phyloP scores from a whole-genome alignment of 352 stramenopile species.

The Globisporangium heterothallicum region DNA sequence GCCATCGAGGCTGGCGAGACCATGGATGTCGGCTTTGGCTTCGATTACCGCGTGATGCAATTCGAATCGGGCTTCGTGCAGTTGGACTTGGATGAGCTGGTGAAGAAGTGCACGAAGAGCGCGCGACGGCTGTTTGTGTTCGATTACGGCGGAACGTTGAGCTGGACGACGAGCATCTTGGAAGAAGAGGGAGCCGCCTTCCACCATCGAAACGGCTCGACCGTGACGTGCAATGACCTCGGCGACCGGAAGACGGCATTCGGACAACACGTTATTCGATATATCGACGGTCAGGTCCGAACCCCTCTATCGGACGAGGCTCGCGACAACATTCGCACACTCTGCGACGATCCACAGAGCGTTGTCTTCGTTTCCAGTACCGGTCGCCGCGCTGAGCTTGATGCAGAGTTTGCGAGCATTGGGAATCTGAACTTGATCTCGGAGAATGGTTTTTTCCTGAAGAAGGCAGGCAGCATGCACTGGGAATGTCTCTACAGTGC shows the following conservation, averaged over 20 bases:
- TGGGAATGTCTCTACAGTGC: slow-evolving; percentile 67
- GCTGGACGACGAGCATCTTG: slow-evolving; percentile 56
- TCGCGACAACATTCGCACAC: slow-evolving; percentile 40
- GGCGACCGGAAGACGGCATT: slow-evolving; percentile 7
- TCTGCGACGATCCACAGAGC: slow-evolving; percentile 55
- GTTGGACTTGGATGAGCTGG: slow-evolving; percentile 87
- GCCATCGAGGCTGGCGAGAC: slow-evolving; percentile 48
- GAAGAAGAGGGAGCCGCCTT: slow-evolving; percentile 42
- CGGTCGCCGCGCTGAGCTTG: slow-evolving; percentile 44
- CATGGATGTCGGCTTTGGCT: slow-evolving; percentile 90
- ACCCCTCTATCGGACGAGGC: slow-evolving; percentile 58
- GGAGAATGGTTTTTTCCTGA: slow-evolving; percentile 68
- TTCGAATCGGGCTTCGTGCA: slow-evolving; percentile 93
- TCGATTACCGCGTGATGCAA: slow-evolving; percentile 94
- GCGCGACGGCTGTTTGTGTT: slow-evolving; percentile 91
- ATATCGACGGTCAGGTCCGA: slow-evolving; percentile 63
- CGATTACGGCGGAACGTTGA: slow-evolving; percentile 97
- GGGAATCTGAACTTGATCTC: slow-evolving; percentile 50
- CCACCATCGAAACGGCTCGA: slow-evolving; percentile 27
- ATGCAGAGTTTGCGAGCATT: slow-evolving; percentile 49
- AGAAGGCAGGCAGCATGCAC: slow-evolving; percentile 22
- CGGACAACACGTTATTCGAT: slow-evolving; percentile 35
- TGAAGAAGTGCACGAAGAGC: slow-evolving; percentile 66
- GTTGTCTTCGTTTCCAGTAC: slow-evolving; percentile 71
- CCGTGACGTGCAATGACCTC: slow-evolving; percentile 23